A percentile compares a stretch with the other conserved stretches of the same genome.
These are phyloP conservation scores for Paspalum vaginatum DNA, from an alignment of 176 grass and related monocot genomes.

Conservation along the genomic window DNA sequence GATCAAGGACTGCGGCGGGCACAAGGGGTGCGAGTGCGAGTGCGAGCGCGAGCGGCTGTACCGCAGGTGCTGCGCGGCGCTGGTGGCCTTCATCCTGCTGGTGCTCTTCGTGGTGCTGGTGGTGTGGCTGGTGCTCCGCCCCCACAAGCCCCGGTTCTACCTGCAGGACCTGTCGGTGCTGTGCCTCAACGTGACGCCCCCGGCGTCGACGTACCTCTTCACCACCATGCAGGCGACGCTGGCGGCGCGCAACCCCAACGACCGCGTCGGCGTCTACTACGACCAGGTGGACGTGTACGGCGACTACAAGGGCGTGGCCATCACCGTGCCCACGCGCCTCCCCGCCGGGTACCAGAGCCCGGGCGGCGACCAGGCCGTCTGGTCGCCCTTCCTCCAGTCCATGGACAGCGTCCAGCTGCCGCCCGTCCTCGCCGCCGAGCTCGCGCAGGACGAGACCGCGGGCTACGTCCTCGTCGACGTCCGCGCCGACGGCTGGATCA, in stretches of 20 bases:
- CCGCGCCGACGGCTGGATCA: constrained; percentile 45
- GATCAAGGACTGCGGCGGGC: constrained; percentile 58
- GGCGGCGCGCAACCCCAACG: constrained; percentile 51
- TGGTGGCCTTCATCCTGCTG: neutral
- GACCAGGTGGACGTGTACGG: constrained; percentile 66
- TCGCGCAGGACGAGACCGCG: constrained; percentile 60
- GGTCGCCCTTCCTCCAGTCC: constrained; percentile 53
- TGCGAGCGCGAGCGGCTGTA: constrained; percentile 24
- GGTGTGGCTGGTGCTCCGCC: constrained; percentile 60
- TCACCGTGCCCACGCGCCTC: constrained; percentile 66
- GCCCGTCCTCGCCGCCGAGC: constrained; percentile 36
- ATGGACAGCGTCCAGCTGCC: constrained; percentile 57
- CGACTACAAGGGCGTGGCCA: constrained; percentile 56
- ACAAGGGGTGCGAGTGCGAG: constrained; percentile 44
- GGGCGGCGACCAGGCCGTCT: constrained; percentile 55
- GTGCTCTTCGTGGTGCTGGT: constrained; percentile 43
- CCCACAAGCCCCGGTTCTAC: constrained; percentile 68
- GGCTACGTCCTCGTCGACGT: constrained; percentile 73
- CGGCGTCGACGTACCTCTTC: constrained; percentile 66
- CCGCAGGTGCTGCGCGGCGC: neutral
- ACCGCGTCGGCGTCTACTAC: constrained; percentile 69
- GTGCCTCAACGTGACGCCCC: constrained; percentile 74
- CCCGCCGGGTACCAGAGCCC: constrained; percentile 69
- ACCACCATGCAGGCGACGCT: constrained; percentile 65
- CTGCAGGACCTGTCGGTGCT: constrained; percentile 74